Conservation (phyloP, 345 rosid species). For the Geranium brycei region DNA sequence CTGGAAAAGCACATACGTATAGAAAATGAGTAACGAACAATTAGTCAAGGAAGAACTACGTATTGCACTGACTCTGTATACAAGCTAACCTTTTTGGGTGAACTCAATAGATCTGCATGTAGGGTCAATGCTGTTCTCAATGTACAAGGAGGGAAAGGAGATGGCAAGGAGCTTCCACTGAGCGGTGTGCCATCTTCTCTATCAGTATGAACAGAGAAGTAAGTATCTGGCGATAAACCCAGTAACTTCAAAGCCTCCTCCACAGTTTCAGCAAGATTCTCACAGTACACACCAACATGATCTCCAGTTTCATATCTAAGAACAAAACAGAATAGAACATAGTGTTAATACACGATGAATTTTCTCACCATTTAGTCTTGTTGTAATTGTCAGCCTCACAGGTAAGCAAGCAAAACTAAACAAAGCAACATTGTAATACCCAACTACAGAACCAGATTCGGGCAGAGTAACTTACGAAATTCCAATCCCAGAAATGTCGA, state of each 20-base stretch:
- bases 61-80: too few relatives aligned
- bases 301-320: constrained; percentile 94
- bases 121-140: constrained; percentile 63
- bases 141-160: constrained; percentile 76
- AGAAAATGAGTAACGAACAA: too few relatives aligned
- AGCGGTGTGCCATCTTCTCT: constrained; percentile 84
- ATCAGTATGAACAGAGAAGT: constrained; percentile 70
- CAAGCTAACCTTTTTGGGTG: constrained; percentile 72
- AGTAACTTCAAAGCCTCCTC: constrained; percentile 71
- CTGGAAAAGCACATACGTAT: too few relatives aligned
- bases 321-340: constrained; percentile 8
- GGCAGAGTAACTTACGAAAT: constrained; percentile 44
- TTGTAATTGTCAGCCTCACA: too few relatives aligned
- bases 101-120: constrained; percentile 79
- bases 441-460: neutral
- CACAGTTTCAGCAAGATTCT: constrained; percentile 64
- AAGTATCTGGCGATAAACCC: constrained; percentile 65
- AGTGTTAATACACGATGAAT: neutral
- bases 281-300: constrained; percentile 85
- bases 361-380: too few relatives aligned
- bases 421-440: neutral
- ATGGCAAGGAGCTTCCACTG: constrained; percentile 65
- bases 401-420: neutral
- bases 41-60: too few relatives aligned
- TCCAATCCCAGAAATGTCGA: constrained; percentile 81